phyloP scores from a whole-genome alignment of 2,329 filamentous ascomycete species.

The Scedosporium minutisporum region DNA sequence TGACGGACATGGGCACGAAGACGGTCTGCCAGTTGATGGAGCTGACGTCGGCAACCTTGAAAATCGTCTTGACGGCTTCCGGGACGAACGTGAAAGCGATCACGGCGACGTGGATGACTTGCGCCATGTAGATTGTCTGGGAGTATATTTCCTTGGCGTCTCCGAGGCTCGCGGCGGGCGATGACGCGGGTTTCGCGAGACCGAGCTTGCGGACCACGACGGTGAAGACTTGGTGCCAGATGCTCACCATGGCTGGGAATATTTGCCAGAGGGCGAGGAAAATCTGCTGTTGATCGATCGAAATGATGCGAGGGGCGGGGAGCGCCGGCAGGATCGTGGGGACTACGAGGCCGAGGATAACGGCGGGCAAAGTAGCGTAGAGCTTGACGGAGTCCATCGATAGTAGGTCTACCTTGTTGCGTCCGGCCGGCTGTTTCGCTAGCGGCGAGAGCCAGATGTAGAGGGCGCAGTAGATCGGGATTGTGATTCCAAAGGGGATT shows the following conservation, averaged over 20 bases:
- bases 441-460: conserved; percentile 14
- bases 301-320: conserved; percentile 10
- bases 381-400: conserved; percentile 10
- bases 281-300: conserved; percentile 11
- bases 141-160: conserved; percentile 10
- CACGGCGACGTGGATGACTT: conserved; percentile 6
- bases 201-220: not conserved
- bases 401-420: conserved; percentile 6
- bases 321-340: conserved; percentile 12
- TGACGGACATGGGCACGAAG: conserved; percentile 11
- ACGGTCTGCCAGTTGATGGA: conserved; percentile 6
- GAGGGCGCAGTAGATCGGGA: conserved; percentile 15
- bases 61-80: not conserved
- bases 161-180: not conserved
- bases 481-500: conserved; percentile 13
- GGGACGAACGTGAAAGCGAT: conserved; percentile 7
- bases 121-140: conserved; percentile 4
- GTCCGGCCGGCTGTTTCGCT: conserved; percentile 6
- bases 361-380: conserved; percentile 6
- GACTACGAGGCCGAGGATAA: conserved; percentile 12
- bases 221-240: conserved; percentile 9
- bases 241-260: conserved; percentile 13
- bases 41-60: not conserved
- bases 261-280: conserved; percentile 14
- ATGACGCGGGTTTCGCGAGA: not conserved